A percentile compares a stretch with the other conserved stretches of the same genome.
Evolutionary conservation across 371 early-diverging fungal species (phyloP).

Genomic region (Rhizopus stolonifer): DNA sequence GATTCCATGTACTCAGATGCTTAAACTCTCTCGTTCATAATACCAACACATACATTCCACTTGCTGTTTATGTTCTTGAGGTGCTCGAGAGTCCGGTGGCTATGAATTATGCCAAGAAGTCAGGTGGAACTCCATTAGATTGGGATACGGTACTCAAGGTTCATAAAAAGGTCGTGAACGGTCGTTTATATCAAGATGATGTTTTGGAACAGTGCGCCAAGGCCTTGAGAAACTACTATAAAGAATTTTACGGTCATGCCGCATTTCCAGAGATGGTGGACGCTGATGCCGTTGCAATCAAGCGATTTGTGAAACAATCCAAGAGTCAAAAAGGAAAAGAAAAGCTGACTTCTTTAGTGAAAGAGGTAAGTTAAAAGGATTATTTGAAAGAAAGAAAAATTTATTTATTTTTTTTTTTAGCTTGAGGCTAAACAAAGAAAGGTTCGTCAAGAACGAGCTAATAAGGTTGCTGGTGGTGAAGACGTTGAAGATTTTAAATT

Average conservation of each 20-base stretch:
- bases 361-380: slow-evolving; percentile 55
- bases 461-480: slow-evolving; percentile 1
- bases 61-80: slow-evolving; percentile 80
- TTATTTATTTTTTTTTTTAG: slow-evolving; percentile 12
- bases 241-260: slow-evolving; percentile 68
- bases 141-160: slow-evolving; percentile 74
- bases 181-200: slow-evolving; percentile 79
- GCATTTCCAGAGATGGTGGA: slow-evolving; percentile 88
- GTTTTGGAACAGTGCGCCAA: slow-evolving; percentile 74
- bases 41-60: slow-evolving; percentile 82
- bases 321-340: slow-evolving; percentile 70
- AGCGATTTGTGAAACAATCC: slow-evolving; percentile 60
- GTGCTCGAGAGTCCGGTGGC: slow-evolving; percentile 61
- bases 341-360: slow-evolving; percentile 71
- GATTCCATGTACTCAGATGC: slow-evolving; percentile 78
- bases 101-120: slow-evolving; percentile 55
- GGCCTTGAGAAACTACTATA: slow-evolving; percentile 71
- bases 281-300: slow-evolving; percentile 70
- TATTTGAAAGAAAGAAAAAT: background rate
- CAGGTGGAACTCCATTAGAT: slow-evolving; percentile 76
- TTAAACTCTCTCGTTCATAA: slow-evolving; percentile 67
- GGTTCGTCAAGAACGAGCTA: slow-evolving; percentile 62
- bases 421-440: slow-evolving; percentile 68
- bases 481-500: background rate
- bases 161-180: slow-evolving; percentile 78